phyloP scores from a whole-genome alignment of 768 basidiomycete species.

The Boletus coccyginus region DNA sequence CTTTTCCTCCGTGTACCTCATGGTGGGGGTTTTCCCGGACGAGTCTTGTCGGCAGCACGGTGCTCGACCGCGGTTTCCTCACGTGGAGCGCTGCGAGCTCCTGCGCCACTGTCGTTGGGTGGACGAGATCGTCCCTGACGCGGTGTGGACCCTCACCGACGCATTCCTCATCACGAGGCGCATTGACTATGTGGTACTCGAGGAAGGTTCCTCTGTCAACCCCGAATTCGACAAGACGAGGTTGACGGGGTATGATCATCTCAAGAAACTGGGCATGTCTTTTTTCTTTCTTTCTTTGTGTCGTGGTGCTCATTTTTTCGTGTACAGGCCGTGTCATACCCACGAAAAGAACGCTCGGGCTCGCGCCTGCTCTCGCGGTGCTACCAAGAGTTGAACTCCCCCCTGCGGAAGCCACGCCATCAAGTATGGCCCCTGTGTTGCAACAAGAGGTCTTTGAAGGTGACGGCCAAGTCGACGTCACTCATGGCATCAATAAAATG shows the following conservation, averaged over 20 bases:
- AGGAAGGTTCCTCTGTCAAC: conserved; percentile 80
- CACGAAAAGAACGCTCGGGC: conserved; percentile 48
- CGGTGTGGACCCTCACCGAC: conserved; percentile 74
- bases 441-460: conserved; percentile 20
- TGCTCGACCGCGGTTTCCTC: conserved; percentile 39
- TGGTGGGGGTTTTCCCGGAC: conserved; percentile 81
- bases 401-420: conserved; percentile 22
- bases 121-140: conserved; percentile 79
- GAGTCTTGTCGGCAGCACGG: conserved; percentile 47
- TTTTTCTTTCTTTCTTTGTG: not conserved
- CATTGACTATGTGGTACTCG: conserved; percentile 84
- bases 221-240: conserved; percentile 63
- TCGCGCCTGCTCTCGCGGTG: conserved; percentile 14
- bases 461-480: conserved; percentile 16
- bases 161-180: conserved; percentile 60
- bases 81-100: conserved; percentile 66
- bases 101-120: conserved; percentile 89
- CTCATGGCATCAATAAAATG: conserved; percentile 8
- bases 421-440: conserved; percentile 17
- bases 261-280: conserved; percentile 55
- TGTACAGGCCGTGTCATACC: conserved; percentile 48
- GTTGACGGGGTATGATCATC: conserved; percentile 72
- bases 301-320: conserved; percentile 9
- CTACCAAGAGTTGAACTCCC: not conserved
- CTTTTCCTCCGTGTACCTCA: conserved; percentile 74